Evolutionary conservation across 2,329 filamentous ascomycete genomes (phyloP).

Genomic region (Penicillium freii): DNA sequence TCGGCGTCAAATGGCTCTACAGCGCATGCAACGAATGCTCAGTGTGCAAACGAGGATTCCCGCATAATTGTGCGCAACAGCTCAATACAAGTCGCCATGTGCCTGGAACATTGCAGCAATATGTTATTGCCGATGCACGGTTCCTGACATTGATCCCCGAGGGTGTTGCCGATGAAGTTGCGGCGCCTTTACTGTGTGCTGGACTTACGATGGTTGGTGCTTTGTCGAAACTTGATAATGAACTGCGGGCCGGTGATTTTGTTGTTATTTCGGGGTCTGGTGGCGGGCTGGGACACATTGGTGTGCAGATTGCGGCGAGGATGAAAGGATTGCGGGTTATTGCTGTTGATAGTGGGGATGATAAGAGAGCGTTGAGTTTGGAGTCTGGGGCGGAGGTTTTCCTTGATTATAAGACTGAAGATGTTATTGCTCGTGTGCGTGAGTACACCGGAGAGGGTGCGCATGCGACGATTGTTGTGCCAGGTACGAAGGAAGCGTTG

Average conservation of each 20-base stretch:
- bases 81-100: conserved; percentile 26
- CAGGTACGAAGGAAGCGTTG: conserved; percentile 22
- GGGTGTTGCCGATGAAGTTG: conserved; percentile 16
- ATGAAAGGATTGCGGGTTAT: conserved; percentile 60
- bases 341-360: conserved; percentile 31
- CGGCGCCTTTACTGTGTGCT: conserved; percentile 21
- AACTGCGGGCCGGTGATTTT: conserved; percentile 30
- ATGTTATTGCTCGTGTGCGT: conserved; percentile 19
- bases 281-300: conserved; percentile 56
- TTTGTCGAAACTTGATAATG: conserved; percentile 17
- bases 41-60: conserved; percentile 19
- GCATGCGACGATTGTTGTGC: conserved; percentile 23
- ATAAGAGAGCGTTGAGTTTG: conserved; percentile 21
- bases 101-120: conserved; percentile 28
- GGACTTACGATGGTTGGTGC: conserved; percentile 25
- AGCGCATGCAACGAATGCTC: conserved; percentile 25
- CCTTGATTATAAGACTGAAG: conserved; percentile 23
- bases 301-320: conserved; percentile 50
- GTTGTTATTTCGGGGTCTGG: conserved; percentile 51
- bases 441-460: conserved; percentile 23
- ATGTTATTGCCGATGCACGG: conserved; percentile 23
- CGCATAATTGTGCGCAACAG: conserved; percentile 23
- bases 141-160: conserved; percentile 23
- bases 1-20: conserved; percentile 29
- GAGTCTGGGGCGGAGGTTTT: conserved; percentile 22